phyloP scores from a whole-genome alignment of 2,329 filamentous ascomycete genomes.

The Bertia moriformis region DNA sequence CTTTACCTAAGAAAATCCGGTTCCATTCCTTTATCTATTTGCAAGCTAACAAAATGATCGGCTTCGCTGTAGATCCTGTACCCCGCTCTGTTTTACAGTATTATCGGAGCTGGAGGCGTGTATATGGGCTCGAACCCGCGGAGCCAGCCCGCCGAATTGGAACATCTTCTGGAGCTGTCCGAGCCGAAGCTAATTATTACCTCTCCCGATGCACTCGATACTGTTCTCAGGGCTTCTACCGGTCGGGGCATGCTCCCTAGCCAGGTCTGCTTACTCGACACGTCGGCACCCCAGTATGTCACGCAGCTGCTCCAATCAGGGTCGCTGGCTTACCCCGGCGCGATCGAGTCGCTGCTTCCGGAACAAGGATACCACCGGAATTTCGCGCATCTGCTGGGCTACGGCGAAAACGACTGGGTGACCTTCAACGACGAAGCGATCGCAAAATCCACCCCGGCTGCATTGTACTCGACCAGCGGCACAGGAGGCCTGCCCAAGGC shows the following conservation, averaged over 20 bases:
- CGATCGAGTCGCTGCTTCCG: not conserved
- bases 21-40: not conserved
- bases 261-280: constrained; percentile 5
- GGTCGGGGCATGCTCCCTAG: constrained; percentile 7
- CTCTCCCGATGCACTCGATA: constrained; percentile 17
- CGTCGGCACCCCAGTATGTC: constrained; percentile 12
- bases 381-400: constrained; percentile 9
- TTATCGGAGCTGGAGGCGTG: constrained; percentile 28
- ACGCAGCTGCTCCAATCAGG: constrained; percentile 9
- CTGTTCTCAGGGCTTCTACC: constrained; percentile 16
- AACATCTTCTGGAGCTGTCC: constrained; percentile 26
- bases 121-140: constrained; percentile 34
- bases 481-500: constrained; percentile 23
- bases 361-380: constrained; percentile 8
- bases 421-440: constrained; percentile 6
- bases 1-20: constrained; percentile 4
- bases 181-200: constrained; percentile 28
- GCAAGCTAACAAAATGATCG: constrained; percentile 11
- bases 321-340: not conserved
- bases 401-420: constrained; percentile 6
- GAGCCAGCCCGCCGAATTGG: constrained; percentile 27
- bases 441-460: constrained; percentile 8
- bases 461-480: constrained; percentile 17
- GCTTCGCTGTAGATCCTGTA: constrained; percentile 21
- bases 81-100: constrained; percentile 20